A percentile compares a stretch with the other conserved stretches of the same genome.
Conservation (phyloP, 176 grass and related monocot species). For the Guadua angustifolia region DNA sequence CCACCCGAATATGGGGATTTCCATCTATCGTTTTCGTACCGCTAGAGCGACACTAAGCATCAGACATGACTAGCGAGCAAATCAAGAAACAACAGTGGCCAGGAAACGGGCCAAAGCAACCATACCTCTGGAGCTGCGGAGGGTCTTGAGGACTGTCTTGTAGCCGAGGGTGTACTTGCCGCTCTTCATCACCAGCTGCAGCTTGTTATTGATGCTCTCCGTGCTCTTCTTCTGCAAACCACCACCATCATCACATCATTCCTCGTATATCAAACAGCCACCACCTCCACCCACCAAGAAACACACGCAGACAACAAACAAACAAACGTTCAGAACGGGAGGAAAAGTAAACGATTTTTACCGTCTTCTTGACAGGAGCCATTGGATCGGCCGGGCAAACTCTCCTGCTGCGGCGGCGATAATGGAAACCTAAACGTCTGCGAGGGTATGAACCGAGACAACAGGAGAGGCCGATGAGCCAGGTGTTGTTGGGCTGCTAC, state of each 20-base stretch:
- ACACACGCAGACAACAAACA: neutral
- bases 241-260: too few species aligned
- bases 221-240: slow-evolving; percentile 77
- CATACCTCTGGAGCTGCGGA: too few species aligned
- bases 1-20: neutral
- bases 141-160: slow-evolving; percentile 85
- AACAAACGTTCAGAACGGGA: neutral
- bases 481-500: neutral
- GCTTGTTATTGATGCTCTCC: slow-evolving; percentile 97
- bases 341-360: neutral
- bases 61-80: too few species aligned
- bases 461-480: neutral
- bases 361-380: neutral
- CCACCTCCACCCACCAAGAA: neutral
- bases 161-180: slow-evolving; percentile 97
- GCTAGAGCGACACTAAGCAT: too few species aligned
- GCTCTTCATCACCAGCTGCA: slow-evolving; percentile 98
- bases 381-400: neutral
- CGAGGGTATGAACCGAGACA: neutral
- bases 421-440: too few species aligned
- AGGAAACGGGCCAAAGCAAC: neutral
- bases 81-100: neutral
- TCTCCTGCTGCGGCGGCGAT: too few species aligned
- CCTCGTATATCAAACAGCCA: neutral
- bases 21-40: too few species aligned